phyloP scores from a whole-genome alignment of 257 asterid genomes.

The Salvia miltiorrhiza region DNA sequence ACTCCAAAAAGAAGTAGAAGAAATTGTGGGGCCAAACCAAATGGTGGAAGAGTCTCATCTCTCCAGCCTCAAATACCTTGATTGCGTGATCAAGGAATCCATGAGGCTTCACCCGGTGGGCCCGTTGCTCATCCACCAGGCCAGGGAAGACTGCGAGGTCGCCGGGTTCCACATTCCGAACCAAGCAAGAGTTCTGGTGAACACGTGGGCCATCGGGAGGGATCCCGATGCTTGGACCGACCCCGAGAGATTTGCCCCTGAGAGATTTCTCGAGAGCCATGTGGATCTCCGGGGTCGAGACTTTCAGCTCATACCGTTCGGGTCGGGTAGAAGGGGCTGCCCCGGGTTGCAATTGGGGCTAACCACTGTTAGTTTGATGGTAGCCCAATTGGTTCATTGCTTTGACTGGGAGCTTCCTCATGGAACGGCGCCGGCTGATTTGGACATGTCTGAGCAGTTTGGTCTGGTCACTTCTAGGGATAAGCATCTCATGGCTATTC shows the following conservation, averaged over 20 bases:
- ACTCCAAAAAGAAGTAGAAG: conserved; percentile 19
- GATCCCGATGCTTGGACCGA: conserved; percentile 23
- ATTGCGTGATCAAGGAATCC: conserved; percentile 21
- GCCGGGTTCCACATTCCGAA: conserved; percentile 20
- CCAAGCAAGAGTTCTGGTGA: background rate
- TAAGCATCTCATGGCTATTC: conserved; percentile 20
- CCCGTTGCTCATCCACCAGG: conserved; percentile 20
- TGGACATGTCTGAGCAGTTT: conserved; percentile 25
- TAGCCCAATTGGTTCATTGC: conserved; percentile 31
- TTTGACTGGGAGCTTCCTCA: conserved; percentile 26
- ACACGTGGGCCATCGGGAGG: conserved; percentile 26
- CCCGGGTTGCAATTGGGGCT: conserved; percentile 29
- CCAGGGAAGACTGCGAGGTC: conserved; percentile 23
- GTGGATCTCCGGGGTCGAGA: conserved; percentile 22
- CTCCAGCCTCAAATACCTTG: conserved; percentile 5
- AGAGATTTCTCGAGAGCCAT: conserved; percentile 21
- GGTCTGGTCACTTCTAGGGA: conserved; percentile 21
- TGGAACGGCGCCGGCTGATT: conserved; percentile 3
- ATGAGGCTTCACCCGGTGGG: conserved; percentile 28
- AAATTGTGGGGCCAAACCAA: conserved; percentile 4
- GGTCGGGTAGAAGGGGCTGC: conserved; percentile 29
- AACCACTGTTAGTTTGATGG: background rate
- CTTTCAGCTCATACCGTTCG: conserved; percentile 25
- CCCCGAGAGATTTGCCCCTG: conserved; percentile 11
- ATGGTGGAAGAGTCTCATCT: conserved; percentile 27